These are phyloP conservation scores for Alternaria sp. DNA, from an alignment of 2,329 filamentous ascomycete species.

Conservation along the genomic window DNA sequence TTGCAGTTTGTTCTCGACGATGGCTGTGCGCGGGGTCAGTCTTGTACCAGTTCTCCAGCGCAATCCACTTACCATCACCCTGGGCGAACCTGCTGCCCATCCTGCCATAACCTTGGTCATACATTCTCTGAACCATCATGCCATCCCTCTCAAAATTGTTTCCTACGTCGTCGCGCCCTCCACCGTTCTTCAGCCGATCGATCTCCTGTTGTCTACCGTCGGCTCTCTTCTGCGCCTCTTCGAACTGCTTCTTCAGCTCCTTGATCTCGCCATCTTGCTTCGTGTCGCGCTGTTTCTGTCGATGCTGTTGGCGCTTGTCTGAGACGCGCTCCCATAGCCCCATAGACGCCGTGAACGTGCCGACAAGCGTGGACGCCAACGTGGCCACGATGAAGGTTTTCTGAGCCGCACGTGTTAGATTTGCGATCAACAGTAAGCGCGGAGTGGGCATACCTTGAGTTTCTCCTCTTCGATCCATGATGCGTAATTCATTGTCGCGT, in stretches of 20 bases:
- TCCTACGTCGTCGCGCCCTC: conserved; percentile 38
- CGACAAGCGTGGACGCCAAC: conserved; percentile 52
- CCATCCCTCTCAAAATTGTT: conserved; percentile 40
- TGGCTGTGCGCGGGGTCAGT: conserved; percentile 30
- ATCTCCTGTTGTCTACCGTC: conserved; percentile 34
- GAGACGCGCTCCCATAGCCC: conserved; percentile 51
- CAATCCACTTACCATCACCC: conserved; percentile 45
- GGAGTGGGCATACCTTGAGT: conserved; percentile 43
- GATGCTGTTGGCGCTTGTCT: conserved; percentile 44
- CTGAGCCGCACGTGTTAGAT: conserved; percentile 19
- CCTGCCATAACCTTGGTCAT: conserved; percentile 45
- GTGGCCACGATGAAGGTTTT: conserved; percentile 56
- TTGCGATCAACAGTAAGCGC: neutral
- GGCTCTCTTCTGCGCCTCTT: conserved; percentile 34
- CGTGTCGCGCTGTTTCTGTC: conserved; percentile 47
- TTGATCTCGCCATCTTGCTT: conserved; percentile 46
- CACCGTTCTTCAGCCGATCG: conserved; percentile 24
- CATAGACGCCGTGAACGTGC: conserved; percentile 53
- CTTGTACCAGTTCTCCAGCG: neutral
- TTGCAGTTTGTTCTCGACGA: conserved; percentile 52
- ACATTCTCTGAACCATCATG: conserved; percentile 46
- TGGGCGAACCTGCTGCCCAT: conserved; percentile 47
- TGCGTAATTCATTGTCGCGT: conserved; percentile 50
- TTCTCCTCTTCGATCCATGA: conserved; percentile 56
- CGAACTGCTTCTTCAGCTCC: conserved; percentile 38